A percentile compares a stretch with the other conserved stretches of the same genome.
These are phyloP conservation scores for Calycina marina DNA, from an alignment of 2,329 filamentous ascomycete genomes.

Conservation along the genomic window DNA sequence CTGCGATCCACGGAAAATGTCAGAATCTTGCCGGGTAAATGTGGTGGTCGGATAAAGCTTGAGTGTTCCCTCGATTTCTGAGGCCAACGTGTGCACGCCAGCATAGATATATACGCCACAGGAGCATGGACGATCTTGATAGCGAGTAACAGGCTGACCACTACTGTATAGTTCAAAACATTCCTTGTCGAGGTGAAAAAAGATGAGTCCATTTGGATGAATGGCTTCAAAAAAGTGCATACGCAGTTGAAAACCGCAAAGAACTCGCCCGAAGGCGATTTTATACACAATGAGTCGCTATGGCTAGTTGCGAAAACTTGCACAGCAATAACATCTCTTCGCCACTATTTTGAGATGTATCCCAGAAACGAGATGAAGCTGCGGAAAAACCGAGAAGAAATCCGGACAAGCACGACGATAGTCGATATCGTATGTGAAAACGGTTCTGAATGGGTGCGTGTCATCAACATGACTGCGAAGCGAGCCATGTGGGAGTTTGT, in stretches of 20 bases:
- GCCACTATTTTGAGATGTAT: conserved; percentile 35
- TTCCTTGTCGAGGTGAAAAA: no score
- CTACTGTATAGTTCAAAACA: no score
- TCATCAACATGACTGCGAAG: conserved; percentile 49
- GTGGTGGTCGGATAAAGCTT: no score
- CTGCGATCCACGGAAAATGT: no score
- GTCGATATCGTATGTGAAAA: conserved; percentile 51
- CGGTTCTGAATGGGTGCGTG: conserved; percentile 53
- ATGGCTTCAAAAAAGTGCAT: neutral
- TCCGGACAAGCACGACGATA: conserved; percentile 27
- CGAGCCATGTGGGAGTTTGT: conserved; percentile 53
- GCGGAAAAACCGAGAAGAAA: neutral
- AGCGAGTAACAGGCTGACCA: no score
- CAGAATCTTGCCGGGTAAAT: no score
- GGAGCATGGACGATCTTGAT: no score
- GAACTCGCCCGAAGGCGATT: neutral
- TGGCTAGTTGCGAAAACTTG: conserved; percentile 48
- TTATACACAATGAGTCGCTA: neutral
- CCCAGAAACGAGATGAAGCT: neutral
- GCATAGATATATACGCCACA: no score
- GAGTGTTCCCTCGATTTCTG: no score
- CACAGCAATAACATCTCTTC: conserved; percentile 39
- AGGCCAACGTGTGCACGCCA: no score
- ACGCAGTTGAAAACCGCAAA: neutral
- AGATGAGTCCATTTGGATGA: neutral